Conservation (phyloP, 805 yeast genomes). For the Suhomyces canberraensis region DNA sequence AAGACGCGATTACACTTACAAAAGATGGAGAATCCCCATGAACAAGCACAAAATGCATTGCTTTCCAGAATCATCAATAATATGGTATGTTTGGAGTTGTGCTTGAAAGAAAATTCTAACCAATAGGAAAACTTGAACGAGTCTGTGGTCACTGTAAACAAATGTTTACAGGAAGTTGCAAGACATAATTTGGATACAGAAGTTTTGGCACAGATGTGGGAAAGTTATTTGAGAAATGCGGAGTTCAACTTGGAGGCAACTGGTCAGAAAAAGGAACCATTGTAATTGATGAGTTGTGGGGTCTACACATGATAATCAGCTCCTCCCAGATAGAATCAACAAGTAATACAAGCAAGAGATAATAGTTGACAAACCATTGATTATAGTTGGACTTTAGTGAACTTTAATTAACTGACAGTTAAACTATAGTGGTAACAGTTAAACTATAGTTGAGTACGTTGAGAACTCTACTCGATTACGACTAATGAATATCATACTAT, state of each 20-base stretch:
- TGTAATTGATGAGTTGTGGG: too few species aligned
- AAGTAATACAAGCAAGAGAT: too few species aligned
- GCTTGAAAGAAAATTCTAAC: conserved; percentile 11
- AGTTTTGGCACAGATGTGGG: conserved; percentile 74
- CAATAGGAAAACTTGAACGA: conserved; percentile 65
- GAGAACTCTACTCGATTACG: too few species aligned
- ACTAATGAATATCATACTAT: too few species aligned
- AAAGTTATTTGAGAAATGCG: conserved; percentile 66
- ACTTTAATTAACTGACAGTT: too few species aligned
- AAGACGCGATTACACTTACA: too few species aligned
- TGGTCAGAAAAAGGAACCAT: conserved; percentile 55
- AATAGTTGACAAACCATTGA: too few species aligned
- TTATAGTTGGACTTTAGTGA: too few species aligned
- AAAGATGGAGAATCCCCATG: conserved; percentile 92
- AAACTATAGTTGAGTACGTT: too few species aligned
- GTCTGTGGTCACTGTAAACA: conserved; percentile 62
- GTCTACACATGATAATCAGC: too few species aligned
- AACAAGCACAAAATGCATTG: conserved; percentile 73
- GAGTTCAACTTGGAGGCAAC: conserved; percentile 68
- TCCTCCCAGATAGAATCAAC: too few species aligned
- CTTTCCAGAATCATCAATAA: conserved; percentile 73
- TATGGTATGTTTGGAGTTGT: conserved; percentile 50
- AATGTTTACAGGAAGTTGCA: conserved; percentile 58
- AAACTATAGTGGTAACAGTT: too few species aligned
- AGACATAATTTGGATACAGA: conserved; percentile 67